phyloP scores from a whole-genome alignment of 768 basidiomycete species.

The Suillus clintonianus region DNA sequence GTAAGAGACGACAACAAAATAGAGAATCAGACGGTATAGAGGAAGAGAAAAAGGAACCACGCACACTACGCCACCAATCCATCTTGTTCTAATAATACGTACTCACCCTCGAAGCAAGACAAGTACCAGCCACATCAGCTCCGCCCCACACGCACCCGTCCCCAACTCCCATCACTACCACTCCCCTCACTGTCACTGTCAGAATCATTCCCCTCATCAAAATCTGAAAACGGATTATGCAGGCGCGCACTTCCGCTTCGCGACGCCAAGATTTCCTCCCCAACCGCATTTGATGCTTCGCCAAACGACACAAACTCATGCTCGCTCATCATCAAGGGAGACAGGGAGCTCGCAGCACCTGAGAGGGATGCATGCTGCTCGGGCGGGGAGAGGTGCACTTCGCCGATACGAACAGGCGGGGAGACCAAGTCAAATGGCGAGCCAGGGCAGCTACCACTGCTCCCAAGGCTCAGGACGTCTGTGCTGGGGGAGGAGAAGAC shows the following conservation, averaged over 20 bases:
- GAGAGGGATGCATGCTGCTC: not conserved
- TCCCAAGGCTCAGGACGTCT: not conserved
- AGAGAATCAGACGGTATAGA: not conserved
- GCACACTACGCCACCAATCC: not conserved
- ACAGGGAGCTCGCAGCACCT: not conserved
- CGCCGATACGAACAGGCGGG: not conserved
- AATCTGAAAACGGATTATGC: not conserved
- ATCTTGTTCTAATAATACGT: not conserved
- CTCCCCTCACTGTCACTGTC: not conserved
- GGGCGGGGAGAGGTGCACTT: not conserved
- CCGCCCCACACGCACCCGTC: not conserved
- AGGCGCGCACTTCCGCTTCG: not conserved
- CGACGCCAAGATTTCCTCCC: not conserved
- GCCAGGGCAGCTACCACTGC: not conserved
- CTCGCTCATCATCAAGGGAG: not conserved
- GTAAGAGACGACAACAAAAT: not conserved
- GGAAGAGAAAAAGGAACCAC: not conserved
- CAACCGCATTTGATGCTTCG: not conserved
- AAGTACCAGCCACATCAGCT: not conserved
- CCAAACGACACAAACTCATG: not conserved
- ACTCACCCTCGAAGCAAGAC: not conserved
- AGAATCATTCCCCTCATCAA: not conserved
- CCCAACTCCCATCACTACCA: not conserved
- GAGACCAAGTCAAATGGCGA: not conserved
- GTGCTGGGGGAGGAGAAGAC: slow-evolving; percentile 8